phyloP scores from a whole-genome alignment of 306 rosid species.

The Dryas drummondii region DNA sequence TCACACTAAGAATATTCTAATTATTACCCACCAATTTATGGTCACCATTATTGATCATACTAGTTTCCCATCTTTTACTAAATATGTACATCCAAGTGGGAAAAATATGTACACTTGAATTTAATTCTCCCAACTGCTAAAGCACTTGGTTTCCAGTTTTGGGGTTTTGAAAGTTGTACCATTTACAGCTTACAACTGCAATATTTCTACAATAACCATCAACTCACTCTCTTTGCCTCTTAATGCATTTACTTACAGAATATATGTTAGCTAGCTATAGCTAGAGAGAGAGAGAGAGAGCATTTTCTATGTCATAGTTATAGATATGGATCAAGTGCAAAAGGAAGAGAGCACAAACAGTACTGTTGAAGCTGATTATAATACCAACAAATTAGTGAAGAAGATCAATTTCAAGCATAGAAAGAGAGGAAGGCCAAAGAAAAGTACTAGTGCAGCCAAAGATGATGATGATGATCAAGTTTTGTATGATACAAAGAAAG shows the following conservation, averaged over 20 bases:
- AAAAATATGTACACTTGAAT: background rate
- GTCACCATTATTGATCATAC: background rate
- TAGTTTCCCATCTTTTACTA: background rate
- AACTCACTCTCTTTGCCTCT: background rate
- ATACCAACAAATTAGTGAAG: background rate
- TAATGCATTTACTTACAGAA: background rate
- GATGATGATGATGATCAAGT: background rate
- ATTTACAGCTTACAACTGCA: slow-evolving; percentile 15
- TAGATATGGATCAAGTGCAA: background rate
- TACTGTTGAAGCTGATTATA: background rate
- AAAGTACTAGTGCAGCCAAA: background rate
- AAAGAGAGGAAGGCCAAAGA: slow-evolving; percentile 24
- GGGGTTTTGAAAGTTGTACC: background rate
- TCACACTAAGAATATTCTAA: background rate
- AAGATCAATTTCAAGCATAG: background rate
- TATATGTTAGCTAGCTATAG: background rate
- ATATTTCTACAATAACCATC: background rate
- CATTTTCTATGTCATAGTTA: too few species aligned
- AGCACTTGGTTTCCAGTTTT: slow-evolving; percentile 3
- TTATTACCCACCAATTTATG: background rate
- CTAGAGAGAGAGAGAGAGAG: background rate
- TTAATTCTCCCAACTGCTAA: background rate
- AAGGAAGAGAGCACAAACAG: slow-evolving; percentile 26
- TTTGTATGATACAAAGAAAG: background rate
- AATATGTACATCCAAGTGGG: background rate